phyloP scores from a whole-genome alignment of 192 early-diverging fungal species.

The Mortierella hygrophila region DNA sequence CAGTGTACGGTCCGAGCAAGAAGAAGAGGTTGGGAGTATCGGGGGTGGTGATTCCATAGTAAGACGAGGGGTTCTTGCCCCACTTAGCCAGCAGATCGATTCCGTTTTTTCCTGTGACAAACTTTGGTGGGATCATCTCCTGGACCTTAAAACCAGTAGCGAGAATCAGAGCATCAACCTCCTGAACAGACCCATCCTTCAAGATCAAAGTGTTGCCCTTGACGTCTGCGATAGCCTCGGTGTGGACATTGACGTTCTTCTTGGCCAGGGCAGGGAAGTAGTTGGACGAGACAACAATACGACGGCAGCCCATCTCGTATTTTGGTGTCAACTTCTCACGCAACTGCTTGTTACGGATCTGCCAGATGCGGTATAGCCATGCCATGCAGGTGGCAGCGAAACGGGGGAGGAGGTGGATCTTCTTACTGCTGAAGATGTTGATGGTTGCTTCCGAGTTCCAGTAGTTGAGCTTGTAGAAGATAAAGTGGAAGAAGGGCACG shows the following conservation, averaged over 20 bases:
- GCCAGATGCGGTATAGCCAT: slow-evolving; percentile 28
- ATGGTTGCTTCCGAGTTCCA: slow-evolving; percentile 45
- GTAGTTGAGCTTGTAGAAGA: slow-evolving; percentile 47
- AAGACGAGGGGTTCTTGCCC: slow-evolving; percentile 57
- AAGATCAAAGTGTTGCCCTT: slow-evolving; percentile 46
- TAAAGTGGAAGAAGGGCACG: slow-evolving; percentile 57
- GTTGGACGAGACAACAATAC: slow-evolving; percentile 45
- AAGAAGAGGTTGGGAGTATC: slow-evolving; percentile 70
- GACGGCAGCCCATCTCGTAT: slow-evolving; percentile 61
- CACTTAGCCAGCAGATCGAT: slow-evolving; percentile 45
- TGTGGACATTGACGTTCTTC: slow-evolving; percentile 44
- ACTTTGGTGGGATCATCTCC: slow-evolving; percentile 39
- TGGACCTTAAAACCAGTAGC: slow-evolving; percentile 68
- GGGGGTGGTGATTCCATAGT: slow-evolving; percentile 56
- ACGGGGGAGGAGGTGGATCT: slow-evolving; percentile 33
- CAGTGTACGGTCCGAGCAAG: slow-evolving; percentile 66
- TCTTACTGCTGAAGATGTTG: slow-evolving; percentile 45
- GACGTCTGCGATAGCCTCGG: slow-evolving; percentile 37
- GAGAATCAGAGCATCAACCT: slow-evolving; percentile 63
- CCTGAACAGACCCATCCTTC: slow-evolving; percentile 50
- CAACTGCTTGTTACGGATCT: slow-evolving; percentile 35
- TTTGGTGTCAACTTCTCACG: slow-evolving; percentile 61
- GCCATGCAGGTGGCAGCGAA: slow-evolving; percentile 20
- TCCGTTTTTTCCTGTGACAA: slow-evolving; percentile 52
- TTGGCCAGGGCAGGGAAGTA: slow-evolving; percentile 54